Conservation (phyloP, 2,329 filamentous ascomycete species). For the Leptosphaerulina australis region DNA sequence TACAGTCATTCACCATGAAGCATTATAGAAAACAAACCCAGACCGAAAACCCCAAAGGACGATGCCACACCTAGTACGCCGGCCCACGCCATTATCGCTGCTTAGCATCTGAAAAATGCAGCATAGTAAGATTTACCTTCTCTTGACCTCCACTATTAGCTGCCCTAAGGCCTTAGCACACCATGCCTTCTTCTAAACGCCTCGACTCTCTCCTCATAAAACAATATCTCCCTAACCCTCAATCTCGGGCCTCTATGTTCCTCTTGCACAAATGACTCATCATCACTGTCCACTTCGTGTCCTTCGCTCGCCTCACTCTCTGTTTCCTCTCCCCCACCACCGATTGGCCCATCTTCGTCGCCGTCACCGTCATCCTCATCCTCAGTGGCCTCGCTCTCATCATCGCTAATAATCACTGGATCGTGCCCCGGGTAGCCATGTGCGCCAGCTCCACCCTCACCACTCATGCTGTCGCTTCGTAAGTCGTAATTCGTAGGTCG, state of each 20-base stretch:
- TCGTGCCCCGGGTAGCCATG: conserved; percentile 36
- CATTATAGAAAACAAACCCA: conserved; percentile 3
- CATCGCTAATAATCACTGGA: conserved; percentile 43
- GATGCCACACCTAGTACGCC: conserved; percentile 8
- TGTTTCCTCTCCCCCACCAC: conserved; percentile 49
- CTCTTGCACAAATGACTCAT: conserved; percentile 60
- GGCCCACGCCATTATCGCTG: not conserved
- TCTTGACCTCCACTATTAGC: not conserved
- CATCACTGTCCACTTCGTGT: conserved; percentile 51
- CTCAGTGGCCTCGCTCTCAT: conserved; percentile 51
- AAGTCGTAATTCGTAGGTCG: conserved; percentile 54
- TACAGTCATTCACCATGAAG: conserved; percentile 6
- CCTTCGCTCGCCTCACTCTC: conserved; percentile 47
- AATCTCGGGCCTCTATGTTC: conserved; percentile 57
- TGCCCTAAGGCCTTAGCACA: conserved; percentile 37
- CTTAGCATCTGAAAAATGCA: conserved; percentile 7
- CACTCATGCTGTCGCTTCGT: conserved; percentile 39
- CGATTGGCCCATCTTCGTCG: conserved; percentile 54
- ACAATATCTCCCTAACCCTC: conserved; percentile 76
- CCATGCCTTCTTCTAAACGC: conserved; percentile 77
- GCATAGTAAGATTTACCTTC: not conserved
- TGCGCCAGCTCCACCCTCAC: conserved; percentile 27
- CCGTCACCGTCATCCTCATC: conserved; percentile 58
- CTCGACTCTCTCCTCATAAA: conserved; percentile 78
- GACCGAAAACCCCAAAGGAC: not conserved